Conservation (phyloP, 2,329 filamentous ascomycete genomes). For the Ceratocystis eucalypticola region DNA sequence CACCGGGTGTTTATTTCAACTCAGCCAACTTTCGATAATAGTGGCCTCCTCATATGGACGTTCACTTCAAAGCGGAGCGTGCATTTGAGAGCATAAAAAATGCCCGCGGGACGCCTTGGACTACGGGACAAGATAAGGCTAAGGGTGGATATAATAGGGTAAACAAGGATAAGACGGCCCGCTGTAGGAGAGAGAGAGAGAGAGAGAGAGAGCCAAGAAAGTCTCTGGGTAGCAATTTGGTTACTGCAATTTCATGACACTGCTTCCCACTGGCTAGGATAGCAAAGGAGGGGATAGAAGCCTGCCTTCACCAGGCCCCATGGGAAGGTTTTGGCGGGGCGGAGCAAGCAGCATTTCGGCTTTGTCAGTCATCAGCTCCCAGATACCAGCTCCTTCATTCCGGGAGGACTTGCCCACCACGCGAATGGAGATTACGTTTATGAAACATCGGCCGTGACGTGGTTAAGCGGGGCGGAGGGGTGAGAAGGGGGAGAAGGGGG, state of each 20-base stretch:
- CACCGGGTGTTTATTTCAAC: background rate
- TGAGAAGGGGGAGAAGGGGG: too few species aligned
- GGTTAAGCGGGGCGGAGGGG: background rate
- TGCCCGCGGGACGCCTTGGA: background rate
- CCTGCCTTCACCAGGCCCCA: background rate
- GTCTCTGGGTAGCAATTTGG: too few species aligned
- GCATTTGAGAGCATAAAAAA: constrained; percentile 3
- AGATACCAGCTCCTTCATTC: background rate
- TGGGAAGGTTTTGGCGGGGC: background rate
- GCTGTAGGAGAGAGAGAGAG: background rate
- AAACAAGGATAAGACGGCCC: background rate
- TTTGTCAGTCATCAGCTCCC: too few species aligned
- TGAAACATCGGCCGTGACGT: background rate
- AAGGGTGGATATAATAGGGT: background rate
- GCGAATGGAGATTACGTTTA: background rate
- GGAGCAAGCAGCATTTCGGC: too few species aligned
- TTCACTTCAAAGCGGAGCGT: background rate
- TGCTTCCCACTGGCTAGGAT: background rate
- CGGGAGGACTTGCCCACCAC: background rate
- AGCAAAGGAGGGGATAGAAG: background rate
- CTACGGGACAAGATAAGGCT: background rate
- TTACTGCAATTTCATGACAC: background rate
- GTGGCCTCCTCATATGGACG: background rate
- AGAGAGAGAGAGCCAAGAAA: too few species aligned
- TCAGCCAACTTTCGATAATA: background rate